Base-by-base conservation (phyloP, 2,329 filamentous ascomycete genomes). In the Tympanopsis confertula region DNA sequence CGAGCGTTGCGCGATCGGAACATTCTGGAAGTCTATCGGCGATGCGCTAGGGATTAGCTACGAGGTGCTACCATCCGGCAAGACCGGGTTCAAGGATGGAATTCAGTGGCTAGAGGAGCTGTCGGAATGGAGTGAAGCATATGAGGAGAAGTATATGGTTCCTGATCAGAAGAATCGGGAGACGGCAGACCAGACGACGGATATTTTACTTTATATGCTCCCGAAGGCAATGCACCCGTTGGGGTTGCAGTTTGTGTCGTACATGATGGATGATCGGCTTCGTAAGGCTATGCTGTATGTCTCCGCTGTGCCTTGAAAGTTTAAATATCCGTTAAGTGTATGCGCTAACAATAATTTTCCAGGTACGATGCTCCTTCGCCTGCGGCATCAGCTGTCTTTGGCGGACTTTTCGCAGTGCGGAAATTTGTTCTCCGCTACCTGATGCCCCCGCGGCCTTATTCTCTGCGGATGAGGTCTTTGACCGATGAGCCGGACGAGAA, bases 11-110 rank as follows among this genome's bases (percentile, higher is more conserved):
- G 74, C 71, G 0, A 49, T 71, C 18, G 72, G 69, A 1, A 68
- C 68, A 0, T 74, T 72, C 43, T 78, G 71, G 71, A 71, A 69
- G 47, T 63, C 62, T 19, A 44, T 74, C 1, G 74, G 74, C 2
- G 66, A 74, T 43, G 65, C 62, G 2, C 68, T 78, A 61, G 62
- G 56, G 1, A 71, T 79, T 39, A 56, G 58, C 3, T 72, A 62
- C 35, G 55, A 57, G 2, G 50, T 43, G 1, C 55, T 76, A n/a
- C 62, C 62, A 0, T 66, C 61, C 1, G 47, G 44, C 1, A 44
- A 49, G 22, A 48, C 45, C 1, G 63, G 61, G 1, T 72, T 65
- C 45, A 49, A 52, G 4, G 66, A 72, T 45, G 68, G 71, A 1
- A 47, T 72, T 15, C 58, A 71, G 3, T 77, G 68, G 61, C 52